Evolutionary conservation across 768 basidiomycete species (phyloP), one percentile per base, ranked within the genome.

Genomic region (Mrakia frigida): DNA sequence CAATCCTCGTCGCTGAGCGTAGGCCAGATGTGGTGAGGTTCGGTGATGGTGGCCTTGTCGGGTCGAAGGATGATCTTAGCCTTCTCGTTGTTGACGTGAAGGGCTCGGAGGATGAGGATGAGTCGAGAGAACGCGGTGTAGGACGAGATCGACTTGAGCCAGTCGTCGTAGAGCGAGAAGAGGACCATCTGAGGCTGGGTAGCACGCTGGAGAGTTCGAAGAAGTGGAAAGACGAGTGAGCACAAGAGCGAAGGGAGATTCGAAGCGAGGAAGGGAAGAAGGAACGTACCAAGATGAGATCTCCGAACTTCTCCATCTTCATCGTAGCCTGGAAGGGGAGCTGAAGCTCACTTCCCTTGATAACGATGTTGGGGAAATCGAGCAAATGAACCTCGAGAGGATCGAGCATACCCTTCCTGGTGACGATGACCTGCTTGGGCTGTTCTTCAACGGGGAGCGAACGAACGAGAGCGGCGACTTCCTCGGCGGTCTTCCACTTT

Each of bases 241-340:
- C 28, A 33, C 46, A 18, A 21, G 46, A 50, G n/a, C n/a, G 46
- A 50, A 21, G 46, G 13, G 46, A 50, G 18, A 18, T 2, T 18
- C 18, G 70, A n/a, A 2, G 77, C 18, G 53, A 25, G 25, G 7
- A 21, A 23, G 53, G 14, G 23, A 74, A 6, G 28, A 53, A 43
- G 59, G 46, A 25, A 80, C 87, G 71, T 82, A 90, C 90, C 83
- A 98, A 83, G 79, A 98, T 98, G 78, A 99, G 86, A 83, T 99
- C 97, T 85, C 97, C 97, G 80, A 99, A 98, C 85, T 98, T 98
- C 88, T 99, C 97, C 91, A 98, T 95, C 87, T 98, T 98, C 93
- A 99, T 94, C 80, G 94, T 96, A 23, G 97, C 96, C 71, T 76
- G 75, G 94, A 99, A 99, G 0, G 97, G 97, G 75, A 98, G 86